Evolutionary conservation across 1,284 basidiomycete species (phyloP), one percentile per base, ranked within the genome.

Genomic region (Athelia psychrophila): DNA sequence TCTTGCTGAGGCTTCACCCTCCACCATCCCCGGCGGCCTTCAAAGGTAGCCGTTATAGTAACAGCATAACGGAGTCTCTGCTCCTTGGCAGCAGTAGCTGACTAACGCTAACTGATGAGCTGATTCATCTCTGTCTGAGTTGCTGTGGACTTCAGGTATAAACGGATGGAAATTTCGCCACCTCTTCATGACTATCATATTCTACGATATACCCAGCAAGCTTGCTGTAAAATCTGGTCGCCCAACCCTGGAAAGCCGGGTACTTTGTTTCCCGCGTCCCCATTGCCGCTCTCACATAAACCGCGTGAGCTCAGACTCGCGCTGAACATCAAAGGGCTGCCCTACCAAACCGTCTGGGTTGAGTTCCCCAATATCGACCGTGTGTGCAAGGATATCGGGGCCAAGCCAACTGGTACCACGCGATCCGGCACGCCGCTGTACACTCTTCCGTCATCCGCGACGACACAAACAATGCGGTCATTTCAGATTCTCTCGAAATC

Each of bases 371-470:
- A 35, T 18, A 35, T 35, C 33, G 33, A 35, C 12, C 12, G 12
- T 35, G 33, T 35, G 12, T 35, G 33, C 33, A 35, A 35, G 18
- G 33, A 35, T 12, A 35, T 35, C 33, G 33, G 33, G 12, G 33
- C 33, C 33, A 18, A 35, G 33, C 33, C 33, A 12, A 35, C 33
- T 12, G 18, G 12, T 12, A 12, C 18, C 33, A 35, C 12, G 33
- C 12, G 33, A 12, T 12, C 12, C 33, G 33, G 33, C 12, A 35
- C 12, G 12, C 33, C 33, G 18, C 18, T 12, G 12, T 49, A 52
- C 51, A 49, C 51, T 23, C 46, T 52, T 12, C 51, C 24, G 35
- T 52, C 27, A 52, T 48, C 19, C 27, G 38, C n/a, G 33, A 52
- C 33, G 22, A 18, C 16, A 19, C 46, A 2, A 38, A n/a, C 12